Evolutionary conservation across 2,329 filamentous ascomycete genomes (phyloP).

Genomic region (Ilyonectria destructans): DNA sequence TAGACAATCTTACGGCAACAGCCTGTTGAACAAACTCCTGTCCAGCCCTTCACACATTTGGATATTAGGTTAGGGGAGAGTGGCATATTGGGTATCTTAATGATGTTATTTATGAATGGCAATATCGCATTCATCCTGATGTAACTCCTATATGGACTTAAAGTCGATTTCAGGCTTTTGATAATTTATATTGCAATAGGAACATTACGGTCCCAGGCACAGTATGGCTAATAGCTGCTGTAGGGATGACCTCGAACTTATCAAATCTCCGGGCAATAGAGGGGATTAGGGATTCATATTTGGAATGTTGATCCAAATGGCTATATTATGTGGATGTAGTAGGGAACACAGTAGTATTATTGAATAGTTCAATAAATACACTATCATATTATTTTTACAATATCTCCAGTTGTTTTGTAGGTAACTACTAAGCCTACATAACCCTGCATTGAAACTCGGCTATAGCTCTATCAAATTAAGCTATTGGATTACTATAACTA

Average conservation of each 20-base stretch:
- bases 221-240: not conserved
- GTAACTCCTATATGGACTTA: not conserved
- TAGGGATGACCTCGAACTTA: not conserved
- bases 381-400: too few species aligned
- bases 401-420: too few species aligned
- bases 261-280: not conserved
- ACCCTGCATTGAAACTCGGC: too few species aligned
- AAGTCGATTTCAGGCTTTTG: not conserved
- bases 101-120: not conserved
- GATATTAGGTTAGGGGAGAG: not conserved
- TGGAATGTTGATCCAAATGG: constrained; percentile 8
- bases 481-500: too few species aligned
- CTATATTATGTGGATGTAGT: constrained; percentile 2
- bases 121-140: not conserved
- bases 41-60: not conserved
- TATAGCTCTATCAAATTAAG: too few species aligned
- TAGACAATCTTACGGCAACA: too few species aligned
- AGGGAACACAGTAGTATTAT: constrained; percentile 4
- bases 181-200: not conserved
- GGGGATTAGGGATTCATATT: not conserved
- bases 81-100: not conserved
- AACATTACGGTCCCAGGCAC: not conserved
- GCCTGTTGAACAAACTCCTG: too few species aligned
- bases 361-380: not conserved
- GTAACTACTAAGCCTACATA: too few species aligned